A percentile compares a stretch with the other conserved stretches of the same genome.
These are phyloP conservation scores for Salix koriyanagi DNA, from an alignment of 345 rosid genomes.

Conservation along the genomic window DNA sequence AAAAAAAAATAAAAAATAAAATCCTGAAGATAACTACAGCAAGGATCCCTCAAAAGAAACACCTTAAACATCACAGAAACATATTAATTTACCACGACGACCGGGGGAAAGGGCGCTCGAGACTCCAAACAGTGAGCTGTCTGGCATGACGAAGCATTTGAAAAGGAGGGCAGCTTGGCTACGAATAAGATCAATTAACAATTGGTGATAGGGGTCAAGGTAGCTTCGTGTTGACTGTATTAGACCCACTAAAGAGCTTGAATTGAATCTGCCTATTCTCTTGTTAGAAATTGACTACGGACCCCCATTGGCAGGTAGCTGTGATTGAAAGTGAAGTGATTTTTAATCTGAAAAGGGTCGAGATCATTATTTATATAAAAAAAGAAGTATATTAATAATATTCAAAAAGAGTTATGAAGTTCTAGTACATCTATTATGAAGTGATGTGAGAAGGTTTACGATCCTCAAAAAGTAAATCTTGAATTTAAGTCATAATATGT, in stretches of 20 bases:
- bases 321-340: no score
- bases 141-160: not conserved
- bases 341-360: no score
- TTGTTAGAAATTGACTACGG: not conserved
- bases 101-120: not conserved
- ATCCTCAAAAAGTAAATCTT: no score
- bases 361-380: no score
- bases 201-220: slow-evolving; percentile 2
- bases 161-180: not conserved
- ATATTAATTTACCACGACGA: not conserved
- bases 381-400: no score
- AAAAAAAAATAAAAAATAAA: no score
- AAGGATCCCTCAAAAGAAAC: slow-evolving; percentile 11
- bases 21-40: no score
- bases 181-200: not conserved
- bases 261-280: not conserved
- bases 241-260: not conserved
- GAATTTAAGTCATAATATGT: no score
- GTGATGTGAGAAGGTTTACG: fast-evolving
- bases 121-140: slow-evolving; percentile 4
- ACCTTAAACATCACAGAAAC: not conserved
- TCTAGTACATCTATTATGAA: no score
- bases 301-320: no score
- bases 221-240: not conserved
- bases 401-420: no score